Evolutionary conservation across 208 protist species (phyloP).

Genomic region (Crithidia sp.): DNA sequence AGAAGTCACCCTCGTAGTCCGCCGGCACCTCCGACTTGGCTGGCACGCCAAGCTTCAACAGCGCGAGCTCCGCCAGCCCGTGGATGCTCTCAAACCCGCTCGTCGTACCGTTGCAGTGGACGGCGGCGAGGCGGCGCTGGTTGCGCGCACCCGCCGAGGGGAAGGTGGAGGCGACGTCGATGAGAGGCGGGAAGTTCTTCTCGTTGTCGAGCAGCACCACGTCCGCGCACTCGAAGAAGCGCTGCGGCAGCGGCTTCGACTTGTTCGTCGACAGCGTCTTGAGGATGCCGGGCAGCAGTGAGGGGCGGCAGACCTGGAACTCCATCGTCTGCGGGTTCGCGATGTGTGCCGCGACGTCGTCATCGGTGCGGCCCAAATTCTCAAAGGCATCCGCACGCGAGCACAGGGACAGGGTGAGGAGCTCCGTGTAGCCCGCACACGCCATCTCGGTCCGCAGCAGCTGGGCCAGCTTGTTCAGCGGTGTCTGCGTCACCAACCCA

Average conservation of each 20-base stretch:
- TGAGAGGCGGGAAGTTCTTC: slow-evolving; percentile 84
- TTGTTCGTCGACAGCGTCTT: slow-evolving; percentile 95
- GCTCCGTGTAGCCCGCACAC: slow-evolving; percentile 95
- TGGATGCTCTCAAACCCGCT: slow-evolving; percentile 89
- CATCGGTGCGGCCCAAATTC: slow-evolving; percentile 75
- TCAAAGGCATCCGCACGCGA: slow-evolving; percentile 92
- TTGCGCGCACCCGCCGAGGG: slow-evolving; percentile 89
- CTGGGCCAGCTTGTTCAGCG: slow-evolving; percentile 94
- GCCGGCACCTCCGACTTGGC: slow-evolving; percentile 28
- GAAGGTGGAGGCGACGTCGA: slow-evolving; percentile 64
- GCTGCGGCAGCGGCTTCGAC: slow-evolving; percentile 91
- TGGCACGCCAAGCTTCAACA: slow-evolving; percentile 78
- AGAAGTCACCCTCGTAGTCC: slow-evolving; percentile 44
- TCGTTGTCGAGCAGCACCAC: slow-evolving; percentile 93
- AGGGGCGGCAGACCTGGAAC: slow-evolving; percentile 95
- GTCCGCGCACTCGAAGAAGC: slow-evolving; percentile 98
- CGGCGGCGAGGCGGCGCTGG: slow-evolving; percentile 83
- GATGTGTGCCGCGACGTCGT: slow-evolving; percentile 89
- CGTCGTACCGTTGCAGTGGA: slow-evolving; percentile 80
- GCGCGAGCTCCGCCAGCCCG: slow-evolving; percentile 65
- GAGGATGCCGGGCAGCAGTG: slow-evolving; percentile 95
- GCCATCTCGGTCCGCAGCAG: slow-evolving; percentile 94
- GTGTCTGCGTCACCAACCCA: slow-evolving; percentile 90
- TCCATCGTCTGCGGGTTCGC: slow-evolving; percentile 94
- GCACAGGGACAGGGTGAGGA: slow-evolving; percentile 95